phyloP scores from a whole-genome alignment of 345 rosid species.

The Populus alba region DNA sequence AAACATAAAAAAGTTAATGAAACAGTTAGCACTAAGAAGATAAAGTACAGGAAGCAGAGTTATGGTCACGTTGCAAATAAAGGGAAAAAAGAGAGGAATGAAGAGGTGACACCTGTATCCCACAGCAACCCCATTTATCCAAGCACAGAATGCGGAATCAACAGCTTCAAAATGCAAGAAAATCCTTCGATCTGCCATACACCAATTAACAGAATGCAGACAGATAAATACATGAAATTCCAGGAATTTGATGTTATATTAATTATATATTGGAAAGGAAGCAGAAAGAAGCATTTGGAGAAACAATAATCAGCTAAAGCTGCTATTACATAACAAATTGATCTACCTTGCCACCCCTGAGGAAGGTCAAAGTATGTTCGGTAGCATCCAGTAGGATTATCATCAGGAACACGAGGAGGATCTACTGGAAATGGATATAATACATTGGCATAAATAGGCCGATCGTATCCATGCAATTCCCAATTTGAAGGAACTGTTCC shows the following conservation, averaged over 20 bases:
- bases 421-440: slow-evolving; percentile 72
- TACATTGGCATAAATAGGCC: slow-evolving; percentile 81
- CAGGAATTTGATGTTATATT: background rate
- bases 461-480: slow-evolving; percentile 97
- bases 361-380: slow-evolving; percentile 81
- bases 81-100: background rate
- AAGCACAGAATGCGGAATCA: slow-evolving; percentile 91
- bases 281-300: background rate
- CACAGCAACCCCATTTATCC: slow-evolving; percentile 82
- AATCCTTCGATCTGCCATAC: slow-evolving; percentile 78
- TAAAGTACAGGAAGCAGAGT: background rate
- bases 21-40: background rate
- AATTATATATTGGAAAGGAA: background rate
- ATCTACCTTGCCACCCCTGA: slow-evolving; percentile 78
- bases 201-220: background rate
- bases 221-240: background rate
- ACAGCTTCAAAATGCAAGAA: slow-evolving; percentile 95
- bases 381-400: slow-evolving; percentile 95
- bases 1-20: background rate
- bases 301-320: slow-evolving; percentile 6
- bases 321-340: slow-evolving; percentile 5
- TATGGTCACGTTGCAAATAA: background rate
- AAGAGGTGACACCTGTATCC: slow-evolving; percentile 70
- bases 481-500: slow-evolving; percentile 96
- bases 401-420: slow-evolving; percentile 76